Percentiles rank a stretch among this genome's conserved stretches.
These are phyloP conservation scores for Calendula officinalis DNA, from an alignment of 129 eudicot species.

Conservation along the genomic window DNA sequence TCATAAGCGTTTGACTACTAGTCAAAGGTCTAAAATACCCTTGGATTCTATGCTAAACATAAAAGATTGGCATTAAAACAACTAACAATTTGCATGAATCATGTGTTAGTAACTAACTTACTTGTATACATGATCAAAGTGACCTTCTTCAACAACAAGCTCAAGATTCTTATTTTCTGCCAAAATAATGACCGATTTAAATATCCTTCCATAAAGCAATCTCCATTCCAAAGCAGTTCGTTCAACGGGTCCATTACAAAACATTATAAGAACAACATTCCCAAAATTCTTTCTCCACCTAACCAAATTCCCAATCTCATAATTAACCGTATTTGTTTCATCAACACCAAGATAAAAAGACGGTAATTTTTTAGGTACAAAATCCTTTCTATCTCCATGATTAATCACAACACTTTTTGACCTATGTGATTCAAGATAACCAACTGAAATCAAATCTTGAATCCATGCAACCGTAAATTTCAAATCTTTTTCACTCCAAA, in stretches of 20 bases:
- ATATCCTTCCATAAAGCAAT: constrained; percentile 36
- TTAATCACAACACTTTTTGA: constrained; percentile 47
- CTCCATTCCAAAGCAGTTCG: constrained; percentile 47
- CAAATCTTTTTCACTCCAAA: constrained; percentile 88
- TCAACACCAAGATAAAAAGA: constrained; percentile 92
- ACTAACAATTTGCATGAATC: constrained; percentile 15
- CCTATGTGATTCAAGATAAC: constrained; percentile 61
- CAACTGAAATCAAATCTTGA: constrained; percentile 86
- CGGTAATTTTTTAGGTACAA: constrained; percentile 79
- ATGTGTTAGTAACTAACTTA: constrained; percentile 41
- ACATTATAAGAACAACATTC: constrained; percentile 80
- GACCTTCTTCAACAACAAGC: constrained; percentile 79
- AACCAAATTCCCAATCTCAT: constrained; percentile 85
- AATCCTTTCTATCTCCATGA: constrained; percentile 89
- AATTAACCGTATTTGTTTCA: constrained; percentile 80
- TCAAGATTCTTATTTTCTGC: constrained; percentile 63
- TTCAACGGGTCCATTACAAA: constrained; percentile 73
- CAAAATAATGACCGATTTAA: constrained; percentile 69
- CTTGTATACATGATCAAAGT: constrained; percentile 69
- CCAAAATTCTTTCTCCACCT: constrained; percentile 91
- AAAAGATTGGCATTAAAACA: constrained; percentile 1
- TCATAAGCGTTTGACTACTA: neutral
- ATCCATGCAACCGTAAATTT: constrained; percentile 94
- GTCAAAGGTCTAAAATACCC: constrained; percentile 7
- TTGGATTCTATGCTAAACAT: neutral